Evolutionary conservation across 1,284 basidiomycete species (phyloP).

Genomic region (Coniferiporia sulphurascens): DNA sequence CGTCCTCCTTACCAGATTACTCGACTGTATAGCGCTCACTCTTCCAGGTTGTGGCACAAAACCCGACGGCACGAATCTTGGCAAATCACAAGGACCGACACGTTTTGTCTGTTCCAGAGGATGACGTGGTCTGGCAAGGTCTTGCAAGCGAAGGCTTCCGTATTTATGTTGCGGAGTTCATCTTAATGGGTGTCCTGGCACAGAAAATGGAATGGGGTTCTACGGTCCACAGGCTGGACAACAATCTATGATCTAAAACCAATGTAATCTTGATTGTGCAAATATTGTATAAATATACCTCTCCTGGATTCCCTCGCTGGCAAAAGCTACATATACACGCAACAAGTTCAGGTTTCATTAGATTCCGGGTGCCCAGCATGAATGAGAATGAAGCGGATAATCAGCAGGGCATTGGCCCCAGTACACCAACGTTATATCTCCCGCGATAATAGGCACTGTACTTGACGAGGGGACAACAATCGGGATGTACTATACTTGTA

Average conservation of each 20-base stretch:
- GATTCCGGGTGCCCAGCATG: too few species aligned
- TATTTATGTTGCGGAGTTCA: constrained; percentile 64
- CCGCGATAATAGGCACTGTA: too few species aligned
- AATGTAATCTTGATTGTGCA: too few species aligned
- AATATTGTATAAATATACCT: too few species aligned
- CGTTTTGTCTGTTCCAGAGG: constrained; percentile 60
- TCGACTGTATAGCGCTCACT: neutral
- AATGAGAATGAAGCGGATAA: too few species aligned
- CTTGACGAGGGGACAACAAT: too few species aligned
- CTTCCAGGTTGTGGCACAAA: constrained; percentile 39
- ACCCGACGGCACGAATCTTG: constrained; percentile 52
- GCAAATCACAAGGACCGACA: constrained; percentile 39
- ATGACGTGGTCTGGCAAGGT: constrained; percentile 55
- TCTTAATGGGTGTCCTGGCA: constrained; percentile 56
- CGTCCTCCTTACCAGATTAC: neutral
- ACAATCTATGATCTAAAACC: neutral
- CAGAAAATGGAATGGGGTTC: constrained; percentile 65
- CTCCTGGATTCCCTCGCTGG: too few species aligned
- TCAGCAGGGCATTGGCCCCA: too few species aligned
- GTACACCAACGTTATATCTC: too few species aligned
- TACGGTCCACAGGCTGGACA: constrained; percentile 19
- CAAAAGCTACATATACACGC: too few species aligned
- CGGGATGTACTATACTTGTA: too few species aligned
- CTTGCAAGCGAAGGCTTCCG: constrained; percentile 45
- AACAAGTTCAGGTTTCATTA: too few species aligned